Percentiles rank a stretch among this genome's conserved stretches.
Evolutionary conservation across 345 rosid genomes (phyloP).

Genomic region (Excoecaria cochinchinensis): DNA sequence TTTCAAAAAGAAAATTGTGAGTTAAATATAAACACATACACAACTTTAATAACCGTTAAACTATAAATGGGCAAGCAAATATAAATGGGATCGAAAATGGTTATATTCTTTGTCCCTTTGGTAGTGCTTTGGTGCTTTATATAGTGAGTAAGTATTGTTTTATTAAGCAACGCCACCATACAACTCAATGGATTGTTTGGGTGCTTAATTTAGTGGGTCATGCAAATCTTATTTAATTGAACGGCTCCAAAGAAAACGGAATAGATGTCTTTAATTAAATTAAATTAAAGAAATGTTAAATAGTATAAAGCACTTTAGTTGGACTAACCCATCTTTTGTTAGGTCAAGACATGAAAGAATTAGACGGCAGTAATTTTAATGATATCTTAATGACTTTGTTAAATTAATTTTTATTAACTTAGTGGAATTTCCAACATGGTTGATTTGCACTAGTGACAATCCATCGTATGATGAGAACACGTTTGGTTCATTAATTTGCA

Average conservation of each 20-base stretch:
- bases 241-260: slow-evolving; percentile 40
- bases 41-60: not conserved
- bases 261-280: slow-evolving; percentile 9
- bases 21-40: not conserved
- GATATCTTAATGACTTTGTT: slow-evolving; percentile 4
- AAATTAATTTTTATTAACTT: not conserved
- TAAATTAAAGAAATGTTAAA: not conserved
- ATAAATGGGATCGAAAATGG: not conserved
- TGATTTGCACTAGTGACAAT: not conserved
- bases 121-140: not conserved
- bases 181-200: not conserved
- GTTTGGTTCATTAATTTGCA: not conserved
- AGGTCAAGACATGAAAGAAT: slow-evolving; percentile 30
- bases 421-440: slow-evolving; percentile 20
- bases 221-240: slow-evolving; percentile 10
- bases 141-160: not conserved
- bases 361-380: slow-evolving; percentile 7
- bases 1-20: not conserved
- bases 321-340: slow-evolving; percentile 25
- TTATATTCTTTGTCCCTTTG: not conserved
- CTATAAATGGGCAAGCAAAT: not conserved
- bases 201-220: slow-evolving; percentile 10
- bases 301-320: not conserved
- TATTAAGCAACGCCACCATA: not conserved
- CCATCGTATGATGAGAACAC: not conserved